A percentile compares a stretch with the other conserved stretches of the same genome.
Evolutionary conservation across 768 basidiomycete species (phyloP).

Genomic region (Suillus variegatus): DNA sequence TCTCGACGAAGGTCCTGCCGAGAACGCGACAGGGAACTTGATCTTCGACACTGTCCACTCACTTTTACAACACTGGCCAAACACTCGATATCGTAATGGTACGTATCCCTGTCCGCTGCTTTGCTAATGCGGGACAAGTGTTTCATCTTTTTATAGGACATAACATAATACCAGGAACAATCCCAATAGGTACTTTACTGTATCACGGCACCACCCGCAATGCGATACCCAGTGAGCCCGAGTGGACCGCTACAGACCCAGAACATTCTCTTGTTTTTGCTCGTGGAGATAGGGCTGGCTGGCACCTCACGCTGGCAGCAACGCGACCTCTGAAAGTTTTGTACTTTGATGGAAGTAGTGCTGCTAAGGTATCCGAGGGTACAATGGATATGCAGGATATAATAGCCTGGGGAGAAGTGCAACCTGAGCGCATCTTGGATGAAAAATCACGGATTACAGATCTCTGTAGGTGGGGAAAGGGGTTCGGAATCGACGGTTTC

Average conservation of each 20-base stretch:
- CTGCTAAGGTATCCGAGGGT: conserved; percentile 32
- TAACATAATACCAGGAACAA: conserved; percentile 32
- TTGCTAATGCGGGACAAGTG: too few species aligned
- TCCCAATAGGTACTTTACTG: conserved; percentile 37
- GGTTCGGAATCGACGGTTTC: conserved; percentile 34
- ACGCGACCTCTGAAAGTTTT: conserved; percentile 31
- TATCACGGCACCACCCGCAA: conserved; percentile 31
- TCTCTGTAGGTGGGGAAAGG: conserved; percentile 36
- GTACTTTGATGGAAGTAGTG: conserved; percentile 35
- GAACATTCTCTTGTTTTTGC: conserved; percentile 43
- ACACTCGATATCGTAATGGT: conserved; percentile 38
- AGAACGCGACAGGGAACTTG: conserved; percentile 33
- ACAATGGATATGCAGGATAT: conserved; percentile 38
- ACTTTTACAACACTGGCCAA: conserved; percentile 40
- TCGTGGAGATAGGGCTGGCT: conserved; percentile 11
- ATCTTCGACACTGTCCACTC: conserved; percentile 37
- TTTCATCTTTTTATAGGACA: conserved; percentile 21
- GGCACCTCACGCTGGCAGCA: conserved; percentile 32
- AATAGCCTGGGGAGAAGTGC: conserved; percentile 29
- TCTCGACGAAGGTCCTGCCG: conserved; percentile 20
- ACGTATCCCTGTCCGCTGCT: neutral
- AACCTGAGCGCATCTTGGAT: conserved; percentile 15
- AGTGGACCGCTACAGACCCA: conserved; percentile 38
- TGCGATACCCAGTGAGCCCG: conserved; percentile 27
- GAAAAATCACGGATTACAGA: conserved; percentile 30